Evolutionary conservation across 106 monocot genomes (phyloP).

Genomic region (Dendrobium officinale): DNA sequence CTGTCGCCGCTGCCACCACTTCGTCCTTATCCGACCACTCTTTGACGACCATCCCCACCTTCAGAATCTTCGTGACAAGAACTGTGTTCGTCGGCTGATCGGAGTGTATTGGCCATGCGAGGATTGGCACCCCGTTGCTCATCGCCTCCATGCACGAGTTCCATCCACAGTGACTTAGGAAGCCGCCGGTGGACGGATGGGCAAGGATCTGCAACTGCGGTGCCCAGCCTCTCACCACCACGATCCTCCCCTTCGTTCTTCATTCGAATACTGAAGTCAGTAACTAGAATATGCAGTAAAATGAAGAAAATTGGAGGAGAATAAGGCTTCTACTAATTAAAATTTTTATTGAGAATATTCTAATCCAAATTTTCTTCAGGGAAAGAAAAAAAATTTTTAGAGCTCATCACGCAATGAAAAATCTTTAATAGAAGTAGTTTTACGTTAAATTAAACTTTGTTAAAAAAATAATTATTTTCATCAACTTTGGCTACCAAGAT

Average conservation of each 20-base stretch:
- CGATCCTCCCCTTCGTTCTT: not conserved
- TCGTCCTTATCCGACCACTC: not conserved
- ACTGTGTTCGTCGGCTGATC: constrained; percentile 16
- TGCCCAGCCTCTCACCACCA: constrained; percentile 15
- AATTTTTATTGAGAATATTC: too few relatives aligned
- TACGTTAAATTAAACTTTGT: too few relatives aligned
- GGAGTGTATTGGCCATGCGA: constrained; percentile 20
- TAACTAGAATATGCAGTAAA: not conserved
- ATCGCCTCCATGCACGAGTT: constrained; percentile 37
- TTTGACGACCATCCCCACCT: not conserved
- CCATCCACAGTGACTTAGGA: constrained; percentile 81
- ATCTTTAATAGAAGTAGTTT: too few relatives aligned
- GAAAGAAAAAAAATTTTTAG: too few relatives aligned
- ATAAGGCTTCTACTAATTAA: too few relatives aligned
- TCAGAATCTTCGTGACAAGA: constrained; percentile 1
- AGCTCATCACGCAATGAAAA: too few relatives aligned
- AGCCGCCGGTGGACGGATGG: constrained; percentile 26
- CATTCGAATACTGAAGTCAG: too few relatives aligned
- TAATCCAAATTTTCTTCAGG: too few relatives aligned
- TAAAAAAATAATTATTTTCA: too few relatives aligned
- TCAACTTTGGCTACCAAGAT: too few relatives aligned
- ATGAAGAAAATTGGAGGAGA: too few relatives aligned
- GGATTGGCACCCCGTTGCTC: constrained; percentile 12
- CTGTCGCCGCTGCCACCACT: not conserved
- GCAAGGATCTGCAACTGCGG: constrained; percentile 19